Base-by-base conservation (phyloP, 2,329 filamentous ascomycete genomes). In the Rutstroemia sp. region DNA sequence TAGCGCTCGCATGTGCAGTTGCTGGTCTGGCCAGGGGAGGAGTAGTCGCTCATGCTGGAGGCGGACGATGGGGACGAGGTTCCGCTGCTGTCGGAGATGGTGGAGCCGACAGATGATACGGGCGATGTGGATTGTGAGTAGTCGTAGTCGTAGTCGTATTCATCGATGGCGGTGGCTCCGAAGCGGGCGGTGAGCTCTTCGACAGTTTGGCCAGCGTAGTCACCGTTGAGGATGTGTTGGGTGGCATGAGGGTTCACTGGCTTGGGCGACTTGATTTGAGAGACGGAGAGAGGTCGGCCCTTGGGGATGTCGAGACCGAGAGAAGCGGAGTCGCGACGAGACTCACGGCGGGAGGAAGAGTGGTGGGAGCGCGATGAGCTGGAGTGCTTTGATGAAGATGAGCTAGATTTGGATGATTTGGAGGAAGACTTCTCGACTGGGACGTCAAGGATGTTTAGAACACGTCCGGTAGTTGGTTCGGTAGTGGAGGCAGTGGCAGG, bases 361-460 rank as follows among this genome's bases (percentile, higher is more conserved):
- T 73, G 69, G 64, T 67, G 64, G 30, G 74, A 75, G 25, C 27
- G 39, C 3, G 30, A 37, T 21, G 52, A 54, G 16, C 52, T 54
- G 63, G 75, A 74, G 67, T 73, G 67, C 60, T 67, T 67, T 46
- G 69, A 70, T 51, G 71, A 75, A 58, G 67, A 69, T 46, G 70
- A 74, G 60, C 67, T 74, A 23, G 70, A 70, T 49, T 72, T 74
- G 59, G 73, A 74, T 48, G 71, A 73, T 44, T 71, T 72, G 55
- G 72, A 73, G 60, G 70, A 73, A 58, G 76, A 77, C 70, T 78
- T 81, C 72, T 72, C 72, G 37, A 64, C 61, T 55, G 91, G 88
- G 60, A 96, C 89, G 73, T 97, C 92, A 74, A 99, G 90, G 75
- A 96, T 90, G 83, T 99, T 99, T 68, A 99, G 82, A 75, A 92